Base-by-base conservation (phyloP, 2,329 filamentous ascomycete species). In the Alternaria novae-zelandiae region DNA sequence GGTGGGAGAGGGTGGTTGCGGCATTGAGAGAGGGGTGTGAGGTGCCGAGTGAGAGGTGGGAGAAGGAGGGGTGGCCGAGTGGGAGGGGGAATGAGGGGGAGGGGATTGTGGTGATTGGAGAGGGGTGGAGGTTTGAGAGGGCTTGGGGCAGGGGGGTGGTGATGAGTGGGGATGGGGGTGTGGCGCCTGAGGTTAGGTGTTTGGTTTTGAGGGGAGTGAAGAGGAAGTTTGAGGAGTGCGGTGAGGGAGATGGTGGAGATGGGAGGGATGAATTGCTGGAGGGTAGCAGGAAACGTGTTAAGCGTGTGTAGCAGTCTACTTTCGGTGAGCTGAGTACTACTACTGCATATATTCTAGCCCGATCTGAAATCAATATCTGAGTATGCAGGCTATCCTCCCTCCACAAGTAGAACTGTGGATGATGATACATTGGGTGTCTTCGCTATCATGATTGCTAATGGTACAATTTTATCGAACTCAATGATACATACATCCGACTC, bases 1-100 rank as follows among this genome's bases (percentile, higher is more conserved):
- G 51, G 25, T 63, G 56, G 61, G 61, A 63, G 51, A 41, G 56
- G 2, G 44, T 12, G 8, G 51, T 46, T n/a, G n/a, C n/a, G n/a
- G n/a, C n/a, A n/a, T n/a, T 59, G 45, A 46, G 25, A n/a, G 17
- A 36, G 13, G 28, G 2, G 9, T 36, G 46, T 17, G 28, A 43
- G 44, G 17, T 28, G 21, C 26, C 26, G 26, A 51, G 28, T 3
- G 63, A 63, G 20, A 3, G 6, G 11, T 13, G 32, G 17, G 54
- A 26, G 25, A 26, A 21, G 8, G 15, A 32, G 1, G 43, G 26
- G 12, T 57, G 61, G 61, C 25, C 15, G 2, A 12, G 15, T 30
- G 12, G 9, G 9, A 12, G 13, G 25, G n/a, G 9, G 21, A 41
- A 23, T 3, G n/a, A 28, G 2, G 26, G 12, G 43, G 17, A 5